These are phyloP conservation scores for Scheffersomyces parashehatae DNA, from an alignment of 1,139 yeast species.

Conservation along the genomic window DNA sequence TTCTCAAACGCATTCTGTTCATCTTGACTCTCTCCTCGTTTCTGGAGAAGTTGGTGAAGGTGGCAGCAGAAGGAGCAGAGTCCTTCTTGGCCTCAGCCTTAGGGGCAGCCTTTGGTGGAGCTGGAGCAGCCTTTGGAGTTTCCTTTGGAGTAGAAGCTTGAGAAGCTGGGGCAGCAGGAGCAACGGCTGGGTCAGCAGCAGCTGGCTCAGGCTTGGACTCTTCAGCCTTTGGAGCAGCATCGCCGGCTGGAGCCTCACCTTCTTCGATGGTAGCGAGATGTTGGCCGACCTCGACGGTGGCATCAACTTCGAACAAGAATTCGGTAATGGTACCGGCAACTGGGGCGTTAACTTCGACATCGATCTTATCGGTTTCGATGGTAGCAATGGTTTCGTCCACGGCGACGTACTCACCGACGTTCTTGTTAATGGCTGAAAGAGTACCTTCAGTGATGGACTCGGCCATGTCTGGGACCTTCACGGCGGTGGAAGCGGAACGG, in stretches of 20 bases:
- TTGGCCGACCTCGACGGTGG: slow-evolving; percentile 96
- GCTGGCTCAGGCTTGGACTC: slow-evolving; percentile 18
- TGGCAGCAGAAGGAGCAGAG: slow-evolving; percentile 33
- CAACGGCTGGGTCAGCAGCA: slow-evolving; percentile 3
- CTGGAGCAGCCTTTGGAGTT: slow-evolving; percentile 22
- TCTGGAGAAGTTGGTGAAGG: slow-evolving; percentile 73
- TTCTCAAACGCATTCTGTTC: slow-evolving; percentile 99
- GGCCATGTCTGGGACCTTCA: slow-evolving; percentile 98
- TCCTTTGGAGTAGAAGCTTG: slow-evolving; percentile 26
- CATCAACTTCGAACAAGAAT: slow-evolving; percentile 80
- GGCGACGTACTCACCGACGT: slow-evolving; percentile 86
- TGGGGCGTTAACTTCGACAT: slow-evolving; percentile 95
- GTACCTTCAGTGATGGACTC: slow-evolving; percentile 99
- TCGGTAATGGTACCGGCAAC: slow-evolving; percentile 88
- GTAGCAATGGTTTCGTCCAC: slow-evolving; percentile 94
- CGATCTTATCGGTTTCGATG: slow-evolving; percentile 97
- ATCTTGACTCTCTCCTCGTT: slow-evolving; percentile 91
- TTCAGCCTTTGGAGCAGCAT: slow-evolving; percentile 39
- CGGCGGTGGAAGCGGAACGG: slow-evolving; percentile 51
- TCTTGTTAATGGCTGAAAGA: slow-evolving; percentile 71
- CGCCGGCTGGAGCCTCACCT: slow-evolving; percentile 80
- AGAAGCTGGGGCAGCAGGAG: slow-evolving; percentile 20
- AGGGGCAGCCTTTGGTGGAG: slow-evolving; percentile 26
- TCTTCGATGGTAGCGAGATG: slow-evolving; percentile 87
- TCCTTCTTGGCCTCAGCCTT: slow-evolving; percentile 23